Evolutionary conservation across 768 basidiomycete genomes (phyloP).

Genomic region (Cyathus striatus): DNA sequence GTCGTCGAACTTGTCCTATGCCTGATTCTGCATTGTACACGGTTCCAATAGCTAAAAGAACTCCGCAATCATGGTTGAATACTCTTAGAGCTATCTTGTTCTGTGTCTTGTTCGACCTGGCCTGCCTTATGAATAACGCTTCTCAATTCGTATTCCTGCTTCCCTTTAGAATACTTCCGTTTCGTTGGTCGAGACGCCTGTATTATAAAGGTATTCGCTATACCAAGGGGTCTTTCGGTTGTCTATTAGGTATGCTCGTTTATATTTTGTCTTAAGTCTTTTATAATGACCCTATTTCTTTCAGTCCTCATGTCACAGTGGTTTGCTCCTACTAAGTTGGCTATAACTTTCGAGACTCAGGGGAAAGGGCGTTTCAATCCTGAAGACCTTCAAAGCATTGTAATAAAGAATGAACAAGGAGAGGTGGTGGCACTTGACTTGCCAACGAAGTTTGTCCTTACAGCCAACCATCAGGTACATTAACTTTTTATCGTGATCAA

Average conservation of each 20-base stretch:
- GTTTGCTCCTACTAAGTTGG: conserved; percentile 74
- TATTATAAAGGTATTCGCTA: conserved; percentile 72
- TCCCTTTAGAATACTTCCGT: conserved; percentile 63
- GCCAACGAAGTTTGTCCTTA: conserved; percentile 76
- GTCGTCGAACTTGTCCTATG: conserved; percentile 9
- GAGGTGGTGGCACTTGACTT: conserved; percentile 57
- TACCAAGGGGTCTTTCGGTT: conserved; percentile 80
- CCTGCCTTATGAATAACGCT: conserved; percentile 63
- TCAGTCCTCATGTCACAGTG: conserved; percentile 75
- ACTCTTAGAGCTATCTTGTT: conserved; percentile 46
- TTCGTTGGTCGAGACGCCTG: conserved; percentile 42
- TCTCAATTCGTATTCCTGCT: conserved; percentile 71
- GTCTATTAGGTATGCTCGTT: conserved; percentile 56
- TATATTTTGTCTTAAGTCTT: background rate
- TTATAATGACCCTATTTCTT: background rate
- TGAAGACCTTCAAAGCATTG: conserved; percentile 53
- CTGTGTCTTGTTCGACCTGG: conserved; percentile 52
- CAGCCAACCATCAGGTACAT: conserved; percentile 88
- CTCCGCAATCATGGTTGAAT: conserved; percentile 48
- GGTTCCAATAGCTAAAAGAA: conserved; percentile 50
- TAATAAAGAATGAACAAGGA: conserved; percentile 53
- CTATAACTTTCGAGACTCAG: conserved; percentile 68
- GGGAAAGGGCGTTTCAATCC: conserved; percentile 59
- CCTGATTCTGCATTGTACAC: conserved; percentile 25
- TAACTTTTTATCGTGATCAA: background rate